Evolutionary conservation across 352 stramenopile species (phyloP).

Genomic region (Phytophthora foliorum): DNA sequence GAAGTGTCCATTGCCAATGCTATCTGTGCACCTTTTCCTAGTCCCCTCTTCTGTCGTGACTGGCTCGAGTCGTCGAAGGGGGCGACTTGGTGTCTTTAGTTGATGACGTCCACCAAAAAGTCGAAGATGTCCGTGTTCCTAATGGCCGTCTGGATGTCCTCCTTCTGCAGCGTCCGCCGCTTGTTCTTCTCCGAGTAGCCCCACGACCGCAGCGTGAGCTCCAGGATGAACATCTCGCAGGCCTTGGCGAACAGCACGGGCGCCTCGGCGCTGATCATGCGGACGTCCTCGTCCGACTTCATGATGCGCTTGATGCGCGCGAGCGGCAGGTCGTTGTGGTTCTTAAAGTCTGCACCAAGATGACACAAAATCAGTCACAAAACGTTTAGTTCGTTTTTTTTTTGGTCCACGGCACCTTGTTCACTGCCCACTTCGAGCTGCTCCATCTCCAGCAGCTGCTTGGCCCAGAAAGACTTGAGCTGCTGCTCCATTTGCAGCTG

Average conservation of each 20-base stretch:
- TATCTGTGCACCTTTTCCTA: too few relatives aligned
- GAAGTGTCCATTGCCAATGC: neutral
- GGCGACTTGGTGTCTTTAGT: conserved; percentile 50
- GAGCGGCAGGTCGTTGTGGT: conserved; percentile 99
- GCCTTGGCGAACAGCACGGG: conserved; percentile 99
- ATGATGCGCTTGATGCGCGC: conserved; percentile 99
- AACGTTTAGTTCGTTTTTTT: too few relatives aligned
- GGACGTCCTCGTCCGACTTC: conserved; percentile 98
- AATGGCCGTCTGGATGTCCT: conserved; percentile 98
- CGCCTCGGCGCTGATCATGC: conserved; percentile 99
- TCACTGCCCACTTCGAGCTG: conserved; percentile 93
- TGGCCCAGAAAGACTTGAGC: conserved; percentile 94
- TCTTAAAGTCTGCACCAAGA: conserved; percentile 96
- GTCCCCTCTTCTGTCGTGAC: neutral
- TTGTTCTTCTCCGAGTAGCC: conserved; percentile 91
- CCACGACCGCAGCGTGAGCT: conserved; percentile 97
- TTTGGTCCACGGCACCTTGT: conserved; percentile 75
- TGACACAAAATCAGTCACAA: conserved; percentile 5
- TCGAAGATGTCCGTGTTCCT: conserved; percentile 99
- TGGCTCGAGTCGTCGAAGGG: conserved; percentile 4
- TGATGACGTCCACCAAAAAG: conserved; percentile 97
- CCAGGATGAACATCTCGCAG: conserved; percentile 99
- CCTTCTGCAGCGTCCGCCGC: conserved; percentile 97
- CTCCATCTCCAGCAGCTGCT: conserved; percentile 93
- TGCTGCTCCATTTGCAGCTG: conserved; percentile 91